phyloP scores from a whole-genome alignment of 106 monocot genomes.

The Agapanthus africanus region DNA sequence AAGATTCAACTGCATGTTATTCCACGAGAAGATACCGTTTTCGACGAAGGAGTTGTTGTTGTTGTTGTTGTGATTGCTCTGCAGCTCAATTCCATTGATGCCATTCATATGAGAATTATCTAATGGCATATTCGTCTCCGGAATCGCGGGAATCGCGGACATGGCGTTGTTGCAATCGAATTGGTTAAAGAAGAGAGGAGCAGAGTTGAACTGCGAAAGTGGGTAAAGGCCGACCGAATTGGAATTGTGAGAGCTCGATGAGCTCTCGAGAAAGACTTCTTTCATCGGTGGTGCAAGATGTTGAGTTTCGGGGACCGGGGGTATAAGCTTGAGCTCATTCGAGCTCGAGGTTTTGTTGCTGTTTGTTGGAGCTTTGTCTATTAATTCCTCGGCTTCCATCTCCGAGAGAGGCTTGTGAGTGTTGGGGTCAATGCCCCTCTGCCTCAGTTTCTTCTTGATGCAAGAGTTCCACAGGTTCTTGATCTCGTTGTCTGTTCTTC shows the following conservation, averaged over 20 bases:
- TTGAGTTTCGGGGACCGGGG: background rate
- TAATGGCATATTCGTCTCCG: conserved; percentile 8
- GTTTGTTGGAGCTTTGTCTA: conserved; percentile 10
- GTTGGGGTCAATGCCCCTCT: conserved; percentile 79
- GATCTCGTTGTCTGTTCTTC: conserved; percentile 93
- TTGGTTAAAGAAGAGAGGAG: conserved; percentile 42
- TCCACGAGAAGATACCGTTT: background rate
- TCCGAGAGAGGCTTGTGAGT: conserved; percentile 58
- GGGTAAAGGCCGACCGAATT: conserved; percentile 20
- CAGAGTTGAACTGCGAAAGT: conserved; percentile 22
- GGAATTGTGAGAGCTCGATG: background rate
- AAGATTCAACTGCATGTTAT: conserved; percentile 16
- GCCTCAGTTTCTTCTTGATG: conserved; percentile 92
- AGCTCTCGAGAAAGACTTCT: conserved; percentile 14
- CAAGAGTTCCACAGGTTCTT: conserved; percentile 95
- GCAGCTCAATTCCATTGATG: background rate
- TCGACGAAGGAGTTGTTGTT: background rate
- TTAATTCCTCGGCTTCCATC: conserved; percentile 6
- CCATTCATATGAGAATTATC: conserved; percentile 8
- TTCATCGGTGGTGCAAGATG: background rate
- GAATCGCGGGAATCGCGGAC: conserved; percentile 9
- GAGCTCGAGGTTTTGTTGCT: conserved; percentile 3
- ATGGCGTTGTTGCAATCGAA: conserved; percentile 16
- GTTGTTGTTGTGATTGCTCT: background rate
- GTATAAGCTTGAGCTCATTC: background rate